Evolutionary conservation across 768 basidiomycete species (phyloP).

Genomic region (Stropharia rugosoannulata): DNA sequence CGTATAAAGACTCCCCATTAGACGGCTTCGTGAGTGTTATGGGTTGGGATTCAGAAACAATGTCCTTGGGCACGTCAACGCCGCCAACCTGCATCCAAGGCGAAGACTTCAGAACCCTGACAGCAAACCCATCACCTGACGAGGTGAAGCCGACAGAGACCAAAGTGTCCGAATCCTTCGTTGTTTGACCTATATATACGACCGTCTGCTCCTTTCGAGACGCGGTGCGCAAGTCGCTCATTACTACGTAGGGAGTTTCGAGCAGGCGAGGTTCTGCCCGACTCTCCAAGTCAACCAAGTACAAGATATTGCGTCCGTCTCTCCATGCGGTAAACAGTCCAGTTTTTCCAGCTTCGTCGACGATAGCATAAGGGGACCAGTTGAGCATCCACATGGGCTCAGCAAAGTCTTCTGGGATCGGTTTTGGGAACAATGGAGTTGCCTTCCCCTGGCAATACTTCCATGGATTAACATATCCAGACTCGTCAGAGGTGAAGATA

Average conservation of each 20-base stretch:
- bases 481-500: constrained; percentile 63
- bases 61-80: constrained; percentile 13
- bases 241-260: constrained; percentile 40
- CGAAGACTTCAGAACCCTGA: constrained; percentile 9
- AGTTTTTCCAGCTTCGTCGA: constrained; percentile 31
- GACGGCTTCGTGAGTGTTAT: constrained; percentile 38
- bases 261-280: constrained; percentile 29
- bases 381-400: constrained; percentile 57
- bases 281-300: constrained; percentile 34
- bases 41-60: constrained; percentile 49
- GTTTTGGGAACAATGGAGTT: constrained; percentile 36
- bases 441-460: constrained; percentile 39
- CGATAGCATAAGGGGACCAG: constrained; percentile 42
- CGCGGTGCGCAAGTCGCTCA: constrained; percentile 34
- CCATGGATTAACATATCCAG: constrained; percentile 72
- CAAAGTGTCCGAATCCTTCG: constrained; percentile 34
- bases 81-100: constrained; percentile 6
- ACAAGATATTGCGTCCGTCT: constrained; percentile 40
- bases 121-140: background rate
- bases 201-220: constrained; percentile 27
- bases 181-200: constrained; percentile 44
- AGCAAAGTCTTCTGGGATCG: constrained; percentile 56
- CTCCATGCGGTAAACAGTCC: constrained; percentile 38
- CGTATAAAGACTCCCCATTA: constrained; percentile 46
- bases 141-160: constrained; percentile 29